Evolutionary conservation across 2,329 filamentous ascomycete species (phyloP).

Genomic region (Didymella arachidicola): DNA sequence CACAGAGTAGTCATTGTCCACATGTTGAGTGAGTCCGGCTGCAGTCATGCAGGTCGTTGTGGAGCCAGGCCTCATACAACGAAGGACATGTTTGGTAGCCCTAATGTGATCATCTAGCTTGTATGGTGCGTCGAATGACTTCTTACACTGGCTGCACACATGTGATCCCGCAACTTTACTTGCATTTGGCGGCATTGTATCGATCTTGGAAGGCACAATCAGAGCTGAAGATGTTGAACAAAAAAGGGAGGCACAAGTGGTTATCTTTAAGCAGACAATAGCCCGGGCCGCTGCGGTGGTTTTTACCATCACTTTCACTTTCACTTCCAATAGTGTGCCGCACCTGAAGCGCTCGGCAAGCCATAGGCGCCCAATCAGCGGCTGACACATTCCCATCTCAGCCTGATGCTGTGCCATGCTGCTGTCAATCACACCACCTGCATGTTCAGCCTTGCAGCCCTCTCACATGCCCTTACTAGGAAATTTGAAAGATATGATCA

Average conservation of each 20-base stretch:
- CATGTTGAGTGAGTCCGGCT: not conserved
- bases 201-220: not conserved
- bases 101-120: not conserved
- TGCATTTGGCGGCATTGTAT: not conserved
- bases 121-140: not conserved
- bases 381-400: slow-evolving; percentile 7
- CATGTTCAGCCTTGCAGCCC: not conserved
- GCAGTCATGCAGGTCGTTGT: not conserved
- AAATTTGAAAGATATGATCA: not conserved
- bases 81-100: not conserved
- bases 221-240: not conserved
- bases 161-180: not conserved
- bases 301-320: not conserved
- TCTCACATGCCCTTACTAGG: not conserved
- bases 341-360: not conserved
- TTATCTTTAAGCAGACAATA: not conserved
- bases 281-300: not conserved
- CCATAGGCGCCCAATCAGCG: slow-evolving; percentile 2
- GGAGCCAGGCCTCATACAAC: not conserved
- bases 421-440: not conserved
- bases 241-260: not conserved
- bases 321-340: not conserved
- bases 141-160: not conserved
- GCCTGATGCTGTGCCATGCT: not conserved
- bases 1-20: not conserved